Conservation (phyloP, 176 grass and related monocot genomes). For the Ampelocalamus luodianensis region DNA sequence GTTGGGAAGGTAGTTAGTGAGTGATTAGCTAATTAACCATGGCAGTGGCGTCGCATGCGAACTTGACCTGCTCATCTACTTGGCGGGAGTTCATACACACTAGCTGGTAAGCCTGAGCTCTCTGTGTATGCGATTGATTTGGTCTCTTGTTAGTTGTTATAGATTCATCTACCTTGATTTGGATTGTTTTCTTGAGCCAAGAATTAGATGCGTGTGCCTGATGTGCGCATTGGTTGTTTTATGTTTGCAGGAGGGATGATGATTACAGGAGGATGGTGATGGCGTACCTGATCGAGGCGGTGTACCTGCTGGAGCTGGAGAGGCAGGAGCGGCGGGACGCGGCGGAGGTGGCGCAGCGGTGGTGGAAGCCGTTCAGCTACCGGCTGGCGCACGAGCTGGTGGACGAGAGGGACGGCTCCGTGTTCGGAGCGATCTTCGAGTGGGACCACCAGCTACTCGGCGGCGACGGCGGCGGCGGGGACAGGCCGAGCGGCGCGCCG, state of each 20-base stretch:
- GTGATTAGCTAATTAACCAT: slow-evolving; percentile 38
- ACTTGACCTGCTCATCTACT: slow-evolving; percentile 47
- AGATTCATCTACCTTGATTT: not conserved
- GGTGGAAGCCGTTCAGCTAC: slow-evolving; percentile 98
- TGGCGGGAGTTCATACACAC: slow-evolving; percentile 71
- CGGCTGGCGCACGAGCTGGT: slow-evolving; percentile 69
- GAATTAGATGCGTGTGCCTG: slow-evolving; percentile 5
- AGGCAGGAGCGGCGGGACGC: slow-evolving; percentile 66
- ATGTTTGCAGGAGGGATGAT: slow-evolving; percentile 66
- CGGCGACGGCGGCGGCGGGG: not conserved
- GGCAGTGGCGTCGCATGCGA: slow-evolving; percentile 53
- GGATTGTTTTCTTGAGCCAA: not conserved
- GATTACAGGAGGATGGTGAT: slow-evolving; percentile 89
- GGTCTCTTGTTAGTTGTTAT: too few relatives aligned
- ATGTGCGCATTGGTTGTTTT: not conserved
- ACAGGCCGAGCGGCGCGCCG: slow-evolving; percentile 61
- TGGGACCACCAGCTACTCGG: slow-evolving; percentile 54
- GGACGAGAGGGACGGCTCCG: slow-evolving; percentile 79
- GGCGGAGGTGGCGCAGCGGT: slow-evolving; percentile 68
- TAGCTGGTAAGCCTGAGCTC: slow-evolving; percentile 52
- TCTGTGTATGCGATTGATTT: not conserved
- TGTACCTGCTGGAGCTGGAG: slow-evolving; percentile 90
- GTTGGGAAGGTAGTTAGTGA: not conserved
- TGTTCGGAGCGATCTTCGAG: slow-evolving; percentile 89
- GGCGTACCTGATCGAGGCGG: slow-evolving; percentile 85